Evolutionary conservation across 2,329 filamentous ascomycete species (phyloP).

Genomic region (Monascus ruber): DNA sequence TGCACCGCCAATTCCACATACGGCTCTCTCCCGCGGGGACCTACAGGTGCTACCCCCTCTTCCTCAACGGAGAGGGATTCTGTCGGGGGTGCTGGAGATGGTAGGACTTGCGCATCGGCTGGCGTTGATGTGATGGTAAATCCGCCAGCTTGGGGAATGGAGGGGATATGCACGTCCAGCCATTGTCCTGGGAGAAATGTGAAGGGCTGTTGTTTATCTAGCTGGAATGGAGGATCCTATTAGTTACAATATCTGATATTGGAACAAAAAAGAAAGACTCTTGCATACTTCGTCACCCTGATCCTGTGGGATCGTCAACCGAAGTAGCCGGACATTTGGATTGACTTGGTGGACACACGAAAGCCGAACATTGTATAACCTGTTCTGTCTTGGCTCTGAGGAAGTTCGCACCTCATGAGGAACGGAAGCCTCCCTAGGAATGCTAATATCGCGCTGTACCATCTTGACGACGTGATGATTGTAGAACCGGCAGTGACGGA

Average conservation of each 20-base stretch:
- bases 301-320: constrained; percentile 43
- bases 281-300: constrained; percentile 7
- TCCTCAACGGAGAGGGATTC: constrained; percentile 10
- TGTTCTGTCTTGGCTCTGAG: constrained; percentile 56
- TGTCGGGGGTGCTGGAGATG: constrained; percentile 10
- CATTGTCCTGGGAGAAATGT: constrained; percentile 77
- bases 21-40: constrained; percentile 19
- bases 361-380: constrained; percentile 53
- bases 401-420: constrained; percentile 63
- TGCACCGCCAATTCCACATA: constrained; percentile 75
- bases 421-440: constrained; percentile 23
- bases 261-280: not conserved
- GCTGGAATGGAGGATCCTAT: constrained; percentile 3
- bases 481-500: no score
- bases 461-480: no score
- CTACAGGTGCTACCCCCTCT: constrained; percentile 9
- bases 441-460: constrained; percentile 14
- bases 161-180: constrained; percentile 71
- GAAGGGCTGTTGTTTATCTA: constrained; percentile 17
- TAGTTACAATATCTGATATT: not conserved
- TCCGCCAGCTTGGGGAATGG: constrained; percentile 59
- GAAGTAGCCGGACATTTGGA: constrained; percentile 55
- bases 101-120: constrained; percentile 35
- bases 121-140: constrained; percentile 81
- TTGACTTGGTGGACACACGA: constrained; percentile 54